Conservation (phyloP, 371 early-diverging fungal genomes). For the Coemansia sp. region DNA sequence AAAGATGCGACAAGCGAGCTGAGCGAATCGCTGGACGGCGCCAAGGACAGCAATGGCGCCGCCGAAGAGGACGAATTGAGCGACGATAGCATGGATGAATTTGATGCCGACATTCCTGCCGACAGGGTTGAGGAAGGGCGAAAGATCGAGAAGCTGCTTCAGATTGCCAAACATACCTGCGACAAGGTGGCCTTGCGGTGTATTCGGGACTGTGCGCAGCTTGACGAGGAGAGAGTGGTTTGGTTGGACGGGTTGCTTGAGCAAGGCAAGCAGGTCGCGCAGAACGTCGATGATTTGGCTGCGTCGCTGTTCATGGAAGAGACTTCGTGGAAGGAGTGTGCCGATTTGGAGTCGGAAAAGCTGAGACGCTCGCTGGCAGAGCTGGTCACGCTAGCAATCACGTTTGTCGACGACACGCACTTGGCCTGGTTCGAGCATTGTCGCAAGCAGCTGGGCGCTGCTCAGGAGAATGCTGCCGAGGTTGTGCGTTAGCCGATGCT, state of each 20-base stretch:
- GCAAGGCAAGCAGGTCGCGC: slow-evolving; percentile 31
- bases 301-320: slow-evolving; percentile 36
- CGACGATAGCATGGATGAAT: slow-evolving; percentile 44
- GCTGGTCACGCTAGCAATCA: slow-evolving; percentile 38
- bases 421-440: slow-evolving; percentile 43
- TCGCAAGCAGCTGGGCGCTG: slow-evolving; percentile 26
- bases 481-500: slow-evolving; percentile 23
- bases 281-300: slow-evolving; percentile 29
- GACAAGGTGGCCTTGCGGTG: slow-evolving; percentile 44
- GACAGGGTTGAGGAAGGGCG: slow-evolving; percentile 31
- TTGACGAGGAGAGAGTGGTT: slow-evolving; percentile 37
- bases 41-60: background rate
- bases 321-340: slow-evolving; percentile 20
- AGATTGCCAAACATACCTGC: slow-evolving; percentile 29
- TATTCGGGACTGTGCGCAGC: slow-evolving; percentile 39
- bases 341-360: slow-evolving; percentile 13
- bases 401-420: slow-evolving; percentile 48
- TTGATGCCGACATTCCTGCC: slow-evolving; percentile 33
- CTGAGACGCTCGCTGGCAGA: slow-evolving; percentile 10
- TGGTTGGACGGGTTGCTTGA: slow-evolving; percentile 48
- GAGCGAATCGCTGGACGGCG: slow-evolving; percentile 18
- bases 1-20: slow-evolving; percentile 42
- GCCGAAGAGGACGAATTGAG: slow-evolving; percentile 8
- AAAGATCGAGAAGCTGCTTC: slow-evolving; percentile 26
- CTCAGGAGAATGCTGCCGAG: slow-evolving; percentile 10